These are phyloP conservation scores for Penicillium concentricum DNA, from an alignment of 2,329 filamentous ascomycete genomes.

Conservation along the genomic window DNA sequence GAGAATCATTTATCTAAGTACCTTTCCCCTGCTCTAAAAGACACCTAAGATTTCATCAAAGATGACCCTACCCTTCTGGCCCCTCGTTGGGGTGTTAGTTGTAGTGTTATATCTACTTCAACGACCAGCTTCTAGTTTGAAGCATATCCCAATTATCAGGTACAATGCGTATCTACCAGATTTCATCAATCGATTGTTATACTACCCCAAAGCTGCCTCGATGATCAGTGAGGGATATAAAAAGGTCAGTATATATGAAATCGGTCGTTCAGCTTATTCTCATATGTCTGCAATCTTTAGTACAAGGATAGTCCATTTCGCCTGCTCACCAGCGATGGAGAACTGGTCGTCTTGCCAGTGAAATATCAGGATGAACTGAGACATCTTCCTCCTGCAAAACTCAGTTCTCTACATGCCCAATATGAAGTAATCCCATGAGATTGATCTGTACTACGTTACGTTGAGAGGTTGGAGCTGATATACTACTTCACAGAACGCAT, in stretches of 20 bases:
- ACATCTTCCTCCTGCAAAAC: slow-evolving; percentile 12
- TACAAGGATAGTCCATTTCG: slow-evolving; percentile 29
- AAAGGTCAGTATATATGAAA: slow-evolving; percentile 15
- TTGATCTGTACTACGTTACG: background rate
- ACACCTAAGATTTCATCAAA: background rate
- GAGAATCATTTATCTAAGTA: slow-evolving; percentile 1
- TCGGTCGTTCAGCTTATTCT: background rate
- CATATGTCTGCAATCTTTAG: slow-evolving; percentile 8
- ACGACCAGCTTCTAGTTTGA: slow-evolving; percentile 9
- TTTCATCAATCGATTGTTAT: slow-evolving; percentile 28
- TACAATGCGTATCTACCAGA: slow-evolving; percentile 22
- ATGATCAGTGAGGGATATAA: slow-evolving; percentile 30
- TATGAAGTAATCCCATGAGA: slow-evolving; percentile 20
- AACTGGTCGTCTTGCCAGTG: slow-evolving; percentile 28
- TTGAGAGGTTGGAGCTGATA: background rate
- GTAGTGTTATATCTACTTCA: slow-evolving; percentile 9
- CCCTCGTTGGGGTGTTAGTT: slow-evolving; percentile 11
- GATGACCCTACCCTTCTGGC: slow-evolving; percentile 11
- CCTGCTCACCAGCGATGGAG: slow-evolving; percentile 30
- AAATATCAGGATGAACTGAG: slow-evolving; percentile 29
- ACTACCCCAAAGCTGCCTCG: slow-evolving; percentile 20
- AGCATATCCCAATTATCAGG: slow-evolving; percentile 24
- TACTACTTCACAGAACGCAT: slow-evolving; percentile 22
- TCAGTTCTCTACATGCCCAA: slow-evolving; percentile 31
- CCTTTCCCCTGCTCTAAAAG: background rate